A percentile compares a stretch with the other conserved stretches of the same genome.
Evolutionary conservation across 257 asterid genomes (phyloP).

Genomic region (Primulina tabacum): DNA sequence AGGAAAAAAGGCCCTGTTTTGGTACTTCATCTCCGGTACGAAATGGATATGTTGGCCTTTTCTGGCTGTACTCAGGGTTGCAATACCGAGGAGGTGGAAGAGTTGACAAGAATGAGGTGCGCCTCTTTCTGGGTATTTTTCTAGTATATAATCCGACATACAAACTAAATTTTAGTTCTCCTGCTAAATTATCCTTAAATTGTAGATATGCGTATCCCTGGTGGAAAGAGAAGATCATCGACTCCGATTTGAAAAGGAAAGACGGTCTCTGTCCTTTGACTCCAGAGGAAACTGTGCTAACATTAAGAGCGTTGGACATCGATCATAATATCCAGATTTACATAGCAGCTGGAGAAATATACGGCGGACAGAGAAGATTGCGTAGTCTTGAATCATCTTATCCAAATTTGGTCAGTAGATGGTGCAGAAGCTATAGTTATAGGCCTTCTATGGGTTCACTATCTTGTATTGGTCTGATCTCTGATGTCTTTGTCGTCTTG

Average conservation of each 20-base stretch:
- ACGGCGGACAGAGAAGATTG: slow-evolving; percentile 81
- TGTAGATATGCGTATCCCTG: slow-evolving; percentile 93
- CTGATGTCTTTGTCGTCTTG: slow-evolving; percentile 16
- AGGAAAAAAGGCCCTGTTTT: slow-evolving; percentile 83
- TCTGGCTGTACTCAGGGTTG: slow-evolving; percentile 98
- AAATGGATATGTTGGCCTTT: slow-evolving; percentile 98
- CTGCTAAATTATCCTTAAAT: slow-evolving; percentile 28
- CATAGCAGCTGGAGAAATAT: slow-evolving; percentile 98
- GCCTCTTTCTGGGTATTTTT: neutral
- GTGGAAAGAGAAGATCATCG: slow-evolving; percentile 97
- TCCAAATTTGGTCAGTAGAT: slow-evolving; percentile 75
- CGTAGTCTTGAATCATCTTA: slow-evolving; percentile 62
- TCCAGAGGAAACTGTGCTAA: slow-evolving; percentile 94
- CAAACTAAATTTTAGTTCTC: slow-evolving; percentile 7
- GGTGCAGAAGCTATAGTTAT: neutral
- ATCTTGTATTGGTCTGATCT: slow-evolving; percentile 17
- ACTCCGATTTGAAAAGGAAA: slow-evolving; percentile 87
- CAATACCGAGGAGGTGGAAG: slow-evolving; percentile 74
- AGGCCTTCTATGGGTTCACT: neutral
- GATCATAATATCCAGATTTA: slow-evolving; percentile 75
- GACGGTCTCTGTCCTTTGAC: slow-evolving; percentile 96
- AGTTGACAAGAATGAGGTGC: slow-evolving; percentile 91
- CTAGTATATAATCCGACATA: neutral
- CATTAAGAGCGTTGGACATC: slow-evolving; percentile 73
- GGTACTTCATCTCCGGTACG: slow-evolving; percentile 95